Conservation (phyloP, 768 basidiomycete species). For the Hygrophoropsis aurantiaca region DNA sequence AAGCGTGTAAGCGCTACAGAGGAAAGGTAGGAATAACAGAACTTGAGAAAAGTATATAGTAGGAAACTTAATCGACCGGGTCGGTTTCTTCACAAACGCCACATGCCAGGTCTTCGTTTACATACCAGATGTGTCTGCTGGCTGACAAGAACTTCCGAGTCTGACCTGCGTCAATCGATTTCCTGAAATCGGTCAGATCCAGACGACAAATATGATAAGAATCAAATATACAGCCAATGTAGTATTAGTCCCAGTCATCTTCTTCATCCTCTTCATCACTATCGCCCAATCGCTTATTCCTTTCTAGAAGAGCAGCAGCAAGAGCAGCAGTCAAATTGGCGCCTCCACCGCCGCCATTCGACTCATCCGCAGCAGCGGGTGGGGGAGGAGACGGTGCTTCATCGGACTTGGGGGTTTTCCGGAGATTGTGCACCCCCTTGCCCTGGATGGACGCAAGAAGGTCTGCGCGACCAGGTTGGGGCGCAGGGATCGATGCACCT, state of each 20-base stretch:
- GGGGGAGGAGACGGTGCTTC: conserved; percentile 37
- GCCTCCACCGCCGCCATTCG: conserved; percentile 32
- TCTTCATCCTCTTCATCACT: conserved; percentile 81
- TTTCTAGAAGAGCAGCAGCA: conserved; percentile 76
- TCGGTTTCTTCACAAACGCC: too few species aligned
- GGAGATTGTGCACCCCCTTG: conserved; percentile 68
- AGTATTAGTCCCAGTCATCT: conserved; percentile 55
- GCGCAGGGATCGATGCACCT: conserved; percentile 32
- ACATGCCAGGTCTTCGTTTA: too few species aligned
- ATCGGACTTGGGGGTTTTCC: conserved; percentile 43
- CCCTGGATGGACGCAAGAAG: conserved; percentile 83
- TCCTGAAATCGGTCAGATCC: too few species aligned
- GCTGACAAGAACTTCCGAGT: too few species aligned
- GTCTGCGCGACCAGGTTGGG: conserved; percentile 63
- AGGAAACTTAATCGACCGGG: too few species aligned
- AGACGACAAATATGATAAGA: too few species aligned
- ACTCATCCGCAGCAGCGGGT: conserved; percentile 27
- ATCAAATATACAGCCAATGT: too few species aligned
- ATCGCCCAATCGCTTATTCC: conserved; percentile 87
- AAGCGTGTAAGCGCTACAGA: too few species aligned
- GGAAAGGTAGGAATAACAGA: too few species aligned
- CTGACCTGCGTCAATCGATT: too few species aligned
- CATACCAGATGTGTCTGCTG: too few species aligned
- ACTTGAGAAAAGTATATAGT: too few species aligned
- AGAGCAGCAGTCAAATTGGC: conserved; percentile 77